These are phyloP conservation scores for Coemansia sp. DNA, from an alignment of 192 early-diverging fungal species.

Conservation along the genomic window DNA sequence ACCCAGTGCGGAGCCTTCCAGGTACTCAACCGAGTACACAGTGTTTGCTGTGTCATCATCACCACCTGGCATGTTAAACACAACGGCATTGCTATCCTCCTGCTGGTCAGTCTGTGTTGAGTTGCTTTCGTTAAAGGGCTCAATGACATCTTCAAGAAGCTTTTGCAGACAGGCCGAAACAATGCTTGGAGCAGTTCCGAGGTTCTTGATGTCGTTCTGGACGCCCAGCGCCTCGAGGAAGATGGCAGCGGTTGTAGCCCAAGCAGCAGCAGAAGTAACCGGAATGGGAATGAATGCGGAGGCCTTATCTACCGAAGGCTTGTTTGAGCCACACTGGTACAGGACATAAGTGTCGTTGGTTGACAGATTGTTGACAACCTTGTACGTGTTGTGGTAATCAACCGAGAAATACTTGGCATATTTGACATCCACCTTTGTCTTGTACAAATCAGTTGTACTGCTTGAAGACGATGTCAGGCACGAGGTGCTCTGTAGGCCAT, in stretches of 20 bases:
- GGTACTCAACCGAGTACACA: slow-evolving; percentile 37
- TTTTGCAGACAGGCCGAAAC: slow-evolving; percentile 53
- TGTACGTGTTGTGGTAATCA: slow-evolving; percentile 52
- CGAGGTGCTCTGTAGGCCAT: slow-evolving; percentile 42
- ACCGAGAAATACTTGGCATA: slow-evolving; percentile 45
- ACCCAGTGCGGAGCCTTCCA: slow-evolving; percentile 37
- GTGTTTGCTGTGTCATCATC: slow-evolving; percentile 31
- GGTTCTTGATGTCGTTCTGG: slow-evolving; percentile 38
- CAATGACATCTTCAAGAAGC: slow-evolving; percentile 39
- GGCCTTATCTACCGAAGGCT: slow-evolving; percentile 27
- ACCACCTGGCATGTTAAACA: slow-evolving; percentile 38
- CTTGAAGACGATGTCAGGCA: slow-evolving; percentile 19
- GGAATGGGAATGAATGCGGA: slow-evolving; percentile 40
- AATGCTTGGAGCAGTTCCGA: slow-evolving; percentile 45
- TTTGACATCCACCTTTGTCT: slow-evolving; percentile 37
- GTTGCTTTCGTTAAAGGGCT: slow-evolving; percentile 39
- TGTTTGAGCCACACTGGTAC: slow-evolving; percentile 40
- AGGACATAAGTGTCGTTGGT: slow-evolving; percentile 48
- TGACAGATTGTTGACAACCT: slow-evolving; percentile 43
- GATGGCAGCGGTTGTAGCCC: slow-evolving; percentile 42
- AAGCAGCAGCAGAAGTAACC: slow-evolving; percentile 34
- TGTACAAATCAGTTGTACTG: slow-evolving; percentile 16
- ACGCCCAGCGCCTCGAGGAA: slow-evolving; percentile 52
- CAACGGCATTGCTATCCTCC: slow-evolving; percentile 30
- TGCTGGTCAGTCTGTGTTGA: slow-evolving; percentile 30